Base-by-base conservation (phyloP, 176 grass and related monocot genomes). In the Oryza glaberrima region DNA sequence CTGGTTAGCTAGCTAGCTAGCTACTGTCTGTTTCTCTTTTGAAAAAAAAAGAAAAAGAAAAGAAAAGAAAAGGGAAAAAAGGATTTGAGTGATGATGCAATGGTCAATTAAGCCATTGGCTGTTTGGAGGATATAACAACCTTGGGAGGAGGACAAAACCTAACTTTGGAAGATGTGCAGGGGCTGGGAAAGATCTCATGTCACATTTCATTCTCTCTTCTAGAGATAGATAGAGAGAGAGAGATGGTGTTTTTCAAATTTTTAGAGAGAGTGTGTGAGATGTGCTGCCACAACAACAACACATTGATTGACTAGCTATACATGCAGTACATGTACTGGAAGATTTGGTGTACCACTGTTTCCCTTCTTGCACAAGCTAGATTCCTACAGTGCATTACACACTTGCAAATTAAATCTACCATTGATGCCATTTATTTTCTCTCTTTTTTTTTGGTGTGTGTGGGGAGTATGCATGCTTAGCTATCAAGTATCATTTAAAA, bases 41-140 rank as follows among this genome's bases (percentile, higher is more conserved):
- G 26, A 69, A 65, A 41, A 80, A 54, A 22, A 10, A 6, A 22
- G 16, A 61, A 56, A 56, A 81, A 28, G 9, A 30, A 9, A 25
- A 9, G 3, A 36, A 36, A 36, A 36, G 35, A 5, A 38, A 38
- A 38, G 36, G 4, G 6, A 38, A 17, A 2, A 22, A 25, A 32
- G 2, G 36, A 41, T 56, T 19, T 15, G 46, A 34, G 11, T 6
- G 69, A 76, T 82, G 88, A 67, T 83, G 80, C 73, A 58, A 90
- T 56, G 72, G 49, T 84, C 26, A 47, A 44, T 17, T 64, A 28
- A 44, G 17, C 63, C 75, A 56, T 44, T 73, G 47, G 89, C 70
- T 87, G 80, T 87, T 90, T 56, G 80, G 84, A 84, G 76, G 85
- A 87, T 84, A 91, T 91, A 87, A 91, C 89, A 87, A 91, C 64